Conservation (phyloP, 2,329 filamentous ascomycete genomes). For the Stagonosporopsis chrysanthemi region DNA sequence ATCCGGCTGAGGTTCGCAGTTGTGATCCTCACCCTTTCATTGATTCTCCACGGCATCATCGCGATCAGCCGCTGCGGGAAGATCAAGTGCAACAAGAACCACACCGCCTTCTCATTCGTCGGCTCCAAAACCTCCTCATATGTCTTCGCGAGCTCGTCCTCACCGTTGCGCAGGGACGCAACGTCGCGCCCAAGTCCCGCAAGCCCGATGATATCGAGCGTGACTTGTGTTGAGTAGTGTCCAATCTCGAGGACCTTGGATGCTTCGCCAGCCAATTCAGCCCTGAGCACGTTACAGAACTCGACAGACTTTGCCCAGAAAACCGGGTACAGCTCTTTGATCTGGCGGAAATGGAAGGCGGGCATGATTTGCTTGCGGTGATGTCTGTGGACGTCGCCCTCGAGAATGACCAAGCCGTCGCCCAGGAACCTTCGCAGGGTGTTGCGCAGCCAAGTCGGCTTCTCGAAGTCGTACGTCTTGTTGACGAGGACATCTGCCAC, state of each 20-base stretch:
- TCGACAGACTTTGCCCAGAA: conserved; percentile 83
- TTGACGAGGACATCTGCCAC: conserved; percentile 62
- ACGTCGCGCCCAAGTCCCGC: conserved; percentile 57
- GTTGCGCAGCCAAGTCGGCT: conserved; percentile 53
- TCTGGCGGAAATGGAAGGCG: conserved; percentile 83
- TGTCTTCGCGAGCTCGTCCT: conserved; percentile 52
- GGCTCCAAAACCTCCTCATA: conserved; percentile 58
- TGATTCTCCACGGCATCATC: conserved; percentile 58
- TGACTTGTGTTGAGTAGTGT: conserved; percentile 54
- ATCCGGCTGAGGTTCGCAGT: conserved; percentile 51
- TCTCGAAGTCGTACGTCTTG: conserved; percentile 63
- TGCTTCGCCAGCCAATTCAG: conserved; percentile 55
- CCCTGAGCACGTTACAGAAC: conserved; percentile 68
- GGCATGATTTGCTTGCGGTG: conserved; percentile 78
- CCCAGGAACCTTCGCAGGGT: conserved; percentile 60
- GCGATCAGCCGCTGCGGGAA: conserved; percentile 50
- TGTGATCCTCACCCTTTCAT: conserved; percentile 50
- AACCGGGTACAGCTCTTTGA: conserved; percentile 82
- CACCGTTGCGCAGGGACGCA: conserved; percentile 49
- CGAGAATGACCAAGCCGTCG: conserved; percentile 59
- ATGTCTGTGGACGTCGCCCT: conserved; percentile 59
- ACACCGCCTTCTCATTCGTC: conserved; percentile 56
- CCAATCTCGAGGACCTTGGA: conserved; percentile 52
- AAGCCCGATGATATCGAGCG: conserved; percentile 57
- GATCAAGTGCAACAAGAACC: conserved; percentile 51